Evolutionary conservation across 2,329 filamentous ascomycete species (phyloP).

Genomic region (Hymenoscyphus scutula): DNA sequence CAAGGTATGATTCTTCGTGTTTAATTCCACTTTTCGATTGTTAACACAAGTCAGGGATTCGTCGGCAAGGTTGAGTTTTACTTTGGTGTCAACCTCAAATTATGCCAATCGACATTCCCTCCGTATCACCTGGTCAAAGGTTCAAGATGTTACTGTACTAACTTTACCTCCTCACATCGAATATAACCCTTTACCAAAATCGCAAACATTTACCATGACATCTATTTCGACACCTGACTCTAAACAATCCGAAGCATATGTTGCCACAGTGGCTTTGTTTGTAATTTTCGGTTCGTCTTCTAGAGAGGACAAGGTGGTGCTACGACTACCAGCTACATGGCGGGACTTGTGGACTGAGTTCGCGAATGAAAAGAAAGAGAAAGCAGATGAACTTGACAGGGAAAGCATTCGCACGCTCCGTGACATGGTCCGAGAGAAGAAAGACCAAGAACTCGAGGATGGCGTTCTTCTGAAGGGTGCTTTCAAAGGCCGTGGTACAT

Average conservation of each 20-base stretch:
- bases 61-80: slow-evolving; percentile 64
- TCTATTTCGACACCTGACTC: slow-evolving; percentile 69
- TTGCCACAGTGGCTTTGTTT: slow-evolving; percentile 80
- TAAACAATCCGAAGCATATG: slow-evolving; percentile 82
- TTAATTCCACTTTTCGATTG: not conserved
- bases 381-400: slow-evolving; percentile 69
- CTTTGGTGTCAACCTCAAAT: slow-evolving; percentile 66
- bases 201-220: slow-evolving; percentile 70
- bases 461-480: slow-evolving; percentile 75
- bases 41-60: slow-evolving; percentile 58
- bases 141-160: slow-evolving; percentile 53
- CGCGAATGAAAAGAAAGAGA: slow-evolving; percentile 64
- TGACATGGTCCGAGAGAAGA: slow-evolving; percentile 63
- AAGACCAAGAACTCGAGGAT: slow-evolving; percentile 68
- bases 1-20: slow-evolving; percentile 52
- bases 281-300: slow-evolving; percentile 72
- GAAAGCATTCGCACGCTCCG: slow-evolving; percentile 65
- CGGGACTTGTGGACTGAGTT: slow-evolving; percentile 84
- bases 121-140: slow-evolving; percentile 75
- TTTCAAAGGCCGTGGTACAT: slow-evolving; percentile 61
- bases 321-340: slow-evolving; percentile 77
- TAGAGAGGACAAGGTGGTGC: slow-evolving; percentile 81
- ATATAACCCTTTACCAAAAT: slow-evolving; percentile 41
- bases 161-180: slow-evolving; percentile 33
- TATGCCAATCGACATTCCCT: slow-evolving; percentile 77